Evolutionary conservation across 2,329 filamentous ascomycete species (phyloP).

Genomic region (Thielaviopsis cerberus): DNA sequence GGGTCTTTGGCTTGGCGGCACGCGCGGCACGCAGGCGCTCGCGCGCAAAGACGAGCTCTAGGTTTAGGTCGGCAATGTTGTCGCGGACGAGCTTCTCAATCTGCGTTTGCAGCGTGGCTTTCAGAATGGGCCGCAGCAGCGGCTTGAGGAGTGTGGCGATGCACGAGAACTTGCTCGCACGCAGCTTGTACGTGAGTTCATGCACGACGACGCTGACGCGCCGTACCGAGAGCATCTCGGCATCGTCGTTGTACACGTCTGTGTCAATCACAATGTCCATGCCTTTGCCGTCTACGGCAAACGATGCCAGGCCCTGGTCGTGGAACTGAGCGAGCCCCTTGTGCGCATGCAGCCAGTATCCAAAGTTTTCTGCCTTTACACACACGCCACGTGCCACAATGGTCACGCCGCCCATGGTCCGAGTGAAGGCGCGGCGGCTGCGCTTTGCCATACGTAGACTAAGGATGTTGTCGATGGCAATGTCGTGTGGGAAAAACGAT

Average conservation of each 20-base stretch:
- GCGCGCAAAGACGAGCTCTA: slow-evolving; percentile 70
- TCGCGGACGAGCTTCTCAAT: slow-evolving; percentile 54
- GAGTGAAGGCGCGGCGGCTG: slow-evolving; percentile 29
- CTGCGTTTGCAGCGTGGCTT: slow-evolving; percentile 61
- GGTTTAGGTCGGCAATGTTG: slow-evolving; percentile 54
- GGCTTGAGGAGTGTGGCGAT: slow-evolving; percentile 73
- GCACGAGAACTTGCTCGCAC: slow-evolving; percentile 57
- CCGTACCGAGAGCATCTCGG: slow-evolving; percentile 66
- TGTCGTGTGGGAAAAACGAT: slow-evolving; percentile 72
- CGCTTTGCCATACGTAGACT: slow-evolving; percentile 45
- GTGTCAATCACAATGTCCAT: slow-evolving; percentile 74
- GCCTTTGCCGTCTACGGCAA: slow-evolving; percentile 69
- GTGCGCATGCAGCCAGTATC: slow-evolving; percentile 74
- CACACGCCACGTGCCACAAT: slow-evolving; percentile 62
- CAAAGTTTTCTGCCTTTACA: slow-evolving; percentile 67
- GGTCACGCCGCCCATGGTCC: slow-evolving; percentile 40
- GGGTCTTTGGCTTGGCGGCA: slow-evolving; percentile 32
- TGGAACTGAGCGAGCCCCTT: slow-evolving; percentile 54
- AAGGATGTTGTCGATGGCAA: slow-evolving; percentile 66
- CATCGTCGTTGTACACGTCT: slow-evolving; percentile 56
- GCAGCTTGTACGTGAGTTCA: slow-evolving; percentile 63
- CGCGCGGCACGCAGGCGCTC: slow-evolving; percentile 73
- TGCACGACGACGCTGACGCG: slow-evolving; percentile 67
- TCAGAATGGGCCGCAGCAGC: slow-evolving; percentile 60
- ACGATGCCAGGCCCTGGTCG: slow-evolving; percentile 71